Evolutionary conservation across 2,329 filamentous ascomycete species (phyloP), one percentile per base, ranked within the genome.

Genomic region (Annulohypoxylon truncatum): DNA sequence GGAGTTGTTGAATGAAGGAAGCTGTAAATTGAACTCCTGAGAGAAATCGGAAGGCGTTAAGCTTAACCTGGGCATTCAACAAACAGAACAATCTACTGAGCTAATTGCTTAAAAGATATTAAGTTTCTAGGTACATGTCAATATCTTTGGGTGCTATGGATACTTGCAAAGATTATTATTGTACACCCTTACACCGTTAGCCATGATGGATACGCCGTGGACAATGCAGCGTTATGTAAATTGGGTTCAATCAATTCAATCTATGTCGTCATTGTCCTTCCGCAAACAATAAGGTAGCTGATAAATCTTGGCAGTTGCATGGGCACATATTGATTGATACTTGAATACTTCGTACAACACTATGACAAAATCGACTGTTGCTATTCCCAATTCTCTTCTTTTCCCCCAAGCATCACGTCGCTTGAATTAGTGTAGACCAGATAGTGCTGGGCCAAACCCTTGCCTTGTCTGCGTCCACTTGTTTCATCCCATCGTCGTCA

Each of bases 251-350:
- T 40, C 15, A 20, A 42, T 28, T 26, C 31, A 56, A 53, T 60
- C 38, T 44, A 68, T 68, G 65, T 65, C 65, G 65, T 68, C 65
- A 68, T 68, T 65, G 61, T 67, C 33, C 52, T 53, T 53, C 54
- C 52, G 42, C 56, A 64, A 57, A 53, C 48, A 59, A 55, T 57
- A n/a, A n/a, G n/a, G n/a, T n/a, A 42, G 15, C 26, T 24, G 13
- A 13, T n/a, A 13, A 46, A 48, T 29, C 22, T 48, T 48, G 44
- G 44, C 44, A 48, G 24, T 28, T 28, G 44, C 44, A 28, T 28
- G 24, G 44, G 44, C 31, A 26, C 33, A 38, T 26, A 28, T 18
- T 56, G 12, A 46, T 55, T 55, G 38, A 42, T 52, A 28, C 18
- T 35, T 10, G 18, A 15, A 31, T 51, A 29, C 28, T 31, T 13